Evolutionary conservation across 1,139 yeast species (phyloP), one percentile per base, ranked within the genome.

Genomic region (Kodamaea plutei): DNA sequence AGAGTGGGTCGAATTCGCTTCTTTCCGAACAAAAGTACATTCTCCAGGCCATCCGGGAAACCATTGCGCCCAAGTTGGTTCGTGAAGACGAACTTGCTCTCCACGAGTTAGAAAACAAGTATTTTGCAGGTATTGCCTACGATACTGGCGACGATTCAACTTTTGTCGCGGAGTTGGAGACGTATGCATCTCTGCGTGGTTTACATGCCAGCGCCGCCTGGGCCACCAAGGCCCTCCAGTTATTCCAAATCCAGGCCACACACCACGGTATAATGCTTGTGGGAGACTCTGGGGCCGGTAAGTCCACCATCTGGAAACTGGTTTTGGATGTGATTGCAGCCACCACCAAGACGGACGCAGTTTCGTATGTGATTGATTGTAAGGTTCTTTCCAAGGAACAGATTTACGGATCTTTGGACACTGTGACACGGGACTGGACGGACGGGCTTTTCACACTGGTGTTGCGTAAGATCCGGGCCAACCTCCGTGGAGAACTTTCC

Each of bases 351-450:
- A 40, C 43, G 2, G 79, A 74, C 11, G 64, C 62, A 30, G 47
- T 63, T 1, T 46, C 54, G 3, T 70, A 69, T 40, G 57, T 64
- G 2, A 71, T 91, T 26, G 95, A 88, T 49, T 80, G 95, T 3
- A 88, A 87, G 47, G 84, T 83, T 1, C 46, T 84, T 41, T 54
- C 73, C 0, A 91, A 89, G 47, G 76, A 70, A 6, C 64, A 69
- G 1, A 58, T 91, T 1, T 87, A 74, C 52, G 98, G 98, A 1
- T 47, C 55, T 2, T 56, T 88, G 20, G 95, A 89, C 46, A 52
- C 71, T 1, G 69, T 85, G 0, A 89, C 97, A 0, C 64, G 95
- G 20, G 97, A 89, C 38, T 91, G 97, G 97, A 73, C 73, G 1
- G 98, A 91, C 58, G 98, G 98, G 8, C 51, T 89, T 8, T 72